These are phyloP conservation scores for Schwanniomyces occidentalis DNA, from an alignment of 805 yeast genomes.

Conservation along the genomic window DNA sequence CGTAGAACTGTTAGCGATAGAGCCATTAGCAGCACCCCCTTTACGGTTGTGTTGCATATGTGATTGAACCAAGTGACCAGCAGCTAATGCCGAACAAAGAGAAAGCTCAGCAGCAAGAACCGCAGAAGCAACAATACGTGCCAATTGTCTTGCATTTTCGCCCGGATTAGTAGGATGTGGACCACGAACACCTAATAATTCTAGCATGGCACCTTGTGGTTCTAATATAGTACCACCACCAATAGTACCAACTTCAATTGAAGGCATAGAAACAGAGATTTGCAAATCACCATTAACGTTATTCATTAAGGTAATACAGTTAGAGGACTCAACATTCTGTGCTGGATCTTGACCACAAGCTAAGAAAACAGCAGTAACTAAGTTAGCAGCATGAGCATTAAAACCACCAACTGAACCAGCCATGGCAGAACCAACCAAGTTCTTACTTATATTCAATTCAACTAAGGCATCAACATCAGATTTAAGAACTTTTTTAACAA, in stretches of 20 bases:
- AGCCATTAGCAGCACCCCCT: constrained; percentile 40
- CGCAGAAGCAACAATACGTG: constrained; percentile 88
- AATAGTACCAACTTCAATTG: constrained; percentile 97
- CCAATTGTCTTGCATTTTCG: constrained; percentile 89
- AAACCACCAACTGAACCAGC: constrained; percentile 98
- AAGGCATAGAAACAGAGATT: constrained; percentile 98
- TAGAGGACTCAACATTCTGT: constrained; percentile 95
- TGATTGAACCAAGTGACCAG: constrained; percentile 96
- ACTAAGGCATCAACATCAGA: constrained; percentile 92
- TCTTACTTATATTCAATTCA: constrained; percentile 84
- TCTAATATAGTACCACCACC: constrained; percentile 99
- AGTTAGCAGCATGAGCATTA: constrained; percentile 97
- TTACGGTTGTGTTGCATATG: constrained; percentile 95
- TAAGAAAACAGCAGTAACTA: constrained; percentile 89
- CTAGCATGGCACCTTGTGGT: constrained; percentile 96
- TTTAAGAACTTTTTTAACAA: constrained; percentile 80
- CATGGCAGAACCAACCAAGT: constrained; percentile 95
- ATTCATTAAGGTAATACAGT: constrained; percentile 95
- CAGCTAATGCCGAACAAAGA: constrained; percentile 92
- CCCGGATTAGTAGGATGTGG: constrained; percentile 95
- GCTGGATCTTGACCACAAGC: constrained; percentile 99
- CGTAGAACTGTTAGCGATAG: not conserved
- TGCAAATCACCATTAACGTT: constrained; percentile 71
- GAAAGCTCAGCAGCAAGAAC: constrained; percentile 97
- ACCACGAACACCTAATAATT: constrained; percentile 90